Evolutionary conservation across 768 basidiomycete species (phyloP).

Genomic region (Termitomyces sp.): DNA sequence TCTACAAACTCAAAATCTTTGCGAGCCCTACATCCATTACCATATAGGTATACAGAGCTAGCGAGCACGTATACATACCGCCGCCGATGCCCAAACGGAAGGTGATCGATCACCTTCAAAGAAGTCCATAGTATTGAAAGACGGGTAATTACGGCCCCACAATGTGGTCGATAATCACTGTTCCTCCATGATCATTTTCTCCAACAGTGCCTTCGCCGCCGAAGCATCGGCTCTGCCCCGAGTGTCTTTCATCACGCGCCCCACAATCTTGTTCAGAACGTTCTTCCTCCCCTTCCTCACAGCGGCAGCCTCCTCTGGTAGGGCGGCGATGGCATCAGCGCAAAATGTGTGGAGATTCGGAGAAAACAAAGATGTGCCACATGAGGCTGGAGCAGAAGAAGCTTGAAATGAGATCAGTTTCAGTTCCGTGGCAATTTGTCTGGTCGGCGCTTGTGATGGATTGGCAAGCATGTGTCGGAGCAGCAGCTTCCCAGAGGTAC

Average conservation of each 20-base stretch:
- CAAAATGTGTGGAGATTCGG: slow-evolving; percentile 51
- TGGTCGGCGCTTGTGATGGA: slow-evolving; percentile 28
- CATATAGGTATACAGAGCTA: not conserved
- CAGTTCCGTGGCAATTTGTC: slow-evolving; percentile 42
- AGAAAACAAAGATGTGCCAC: slow-evolving; percentile 10
- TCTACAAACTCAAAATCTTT: no score
- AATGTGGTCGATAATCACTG: not conserved
- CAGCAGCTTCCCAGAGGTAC: slow-evolving; percentile 72
- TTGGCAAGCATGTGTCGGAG: slow-evolving; percentile 64
- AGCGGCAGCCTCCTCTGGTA: slow-evolving; percentile 64
- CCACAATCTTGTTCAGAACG: slow-evolving; percentile 77
- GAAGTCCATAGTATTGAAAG: not conserved
- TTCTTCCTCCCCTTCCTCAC: slow-evolving; percentile 66
- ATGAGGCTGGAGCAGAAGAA: slow-evolving; percentile 5
- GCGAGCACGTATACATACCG: not conserved
- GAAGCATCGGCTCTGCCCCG: slow-evolving; percentile 76
- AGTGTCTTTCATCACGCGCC: slow-evolving; percentile 79
- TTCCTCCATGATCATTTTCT: slow-evolving; percentile 30
- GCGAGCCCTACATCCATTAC: not conserved
- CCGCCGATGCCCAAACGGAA: not conserved
- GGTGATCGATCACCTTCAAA: not conserved
- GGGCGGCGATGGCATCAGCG: slow-evolving; percentile 50
- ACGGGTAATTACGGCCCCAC: not conserved
- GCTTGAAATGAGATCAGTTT: slow-evolving; percentile 36
- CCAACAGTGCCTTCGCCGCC: slow-evolving; percentile 44